A percentile compares a stretch with the other conserved stretches of the same genome.
Evolutionary conservation across 1,284 basidiomycete genomes (phyloP).

Genomic region (Cutaneotrichosporon sp.): DNA sequence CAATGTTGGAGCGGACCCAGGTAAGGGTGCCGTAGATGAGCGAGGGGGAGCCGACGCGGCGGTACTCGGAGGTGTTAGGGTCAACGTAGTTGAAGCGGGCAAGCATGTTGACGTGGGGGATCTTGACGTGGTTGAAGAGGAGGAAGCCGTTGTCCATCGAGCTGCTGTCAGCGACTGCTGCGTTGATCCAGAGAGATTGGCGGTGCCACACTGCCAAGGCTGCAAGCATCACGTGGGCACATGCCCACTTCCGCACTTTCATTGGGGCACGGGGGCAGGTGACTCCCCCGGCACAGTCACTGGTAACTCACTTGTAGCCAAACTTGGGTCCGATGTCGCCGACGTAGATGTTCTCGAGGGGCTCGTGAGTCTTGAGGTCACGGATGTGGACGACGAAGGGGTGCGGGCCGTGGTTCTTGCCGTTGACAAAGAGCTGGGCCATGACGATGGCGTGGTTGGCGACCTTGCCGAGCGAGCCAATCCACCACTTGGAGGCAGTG

Average conservation of each 20-base stretch:
- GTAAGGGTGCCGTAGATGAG: constrained; percentile 62
- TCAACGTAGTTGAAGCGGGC: constrained; percentile 61
- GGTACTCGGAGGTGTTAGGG: constrained; percentile 54
- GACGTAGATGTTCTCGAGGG: constrained; percentile 59
- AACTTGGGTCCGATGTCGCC: constrained; percentile 64
- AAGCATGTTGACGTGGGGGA: constrained; percentile 61
- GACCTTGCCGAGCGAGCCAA: constrained; percentile 61
- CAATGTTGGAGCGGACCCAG: constrained; percentile 59
- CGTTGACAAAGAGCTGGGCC: constrained; percentile 60
- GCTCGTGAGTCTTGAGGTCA: constrained; percentile 57
- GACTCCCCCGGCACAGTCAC: neutral
- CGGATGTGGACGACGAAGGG: constrained; percentile 61
- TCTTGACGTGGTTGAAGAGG: constrained; percentile 60
- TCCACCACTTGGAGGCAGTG: constrained; percentile 60
- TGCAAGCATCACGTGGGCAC: neutral
- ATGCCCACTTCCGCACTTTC: neutral
- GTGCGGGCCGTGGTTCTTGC: constrained; percentile 60
- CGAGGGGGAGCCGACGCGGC: constrained; percentile 57
- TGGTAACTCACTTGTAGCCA: constrained; percentile 57
- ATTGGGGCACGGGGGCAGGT: neutral
- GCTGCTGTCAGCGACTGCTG: constrained; percentile 11
- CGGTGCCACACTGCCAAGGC: neutral
- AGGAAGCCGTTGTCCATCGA: constrained; percentile 58
- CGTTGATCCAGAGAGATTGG: neutral
- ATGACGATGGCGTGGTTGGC: constrained; percentile 62